Conservation (phyloP, 805 yeast genomes). For the Metschnikowia santaceciliae region DNA sequence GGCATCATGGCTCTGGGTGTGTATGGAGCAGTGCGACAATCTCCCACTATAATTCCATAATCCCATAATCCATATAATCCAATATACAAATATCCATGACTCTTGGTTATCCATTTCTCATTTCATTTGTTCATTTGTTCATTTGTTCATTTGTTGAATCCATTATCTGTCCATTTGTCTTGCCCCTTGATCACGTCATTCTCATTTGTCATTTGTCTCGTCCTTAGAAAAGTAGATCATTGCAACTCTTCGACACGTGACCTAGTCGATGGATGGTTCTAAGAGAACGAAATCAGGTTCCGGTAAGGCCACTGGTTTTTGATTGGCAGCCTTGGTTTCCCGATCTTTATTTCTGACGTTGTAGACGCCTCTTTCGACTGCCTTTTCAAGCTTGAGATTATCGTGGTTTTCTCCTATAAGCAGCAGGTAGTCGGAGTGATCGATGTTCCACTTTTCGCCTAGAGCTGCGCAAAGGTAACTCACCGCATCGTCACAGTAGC, state of each 20-base stretch:
- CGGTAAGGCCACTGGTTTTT: neutral
- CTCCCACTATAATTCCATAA: neutral
- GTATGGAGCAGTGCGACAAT: neutral
- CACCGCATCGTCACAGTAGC: slow-evolving; percentile 81
- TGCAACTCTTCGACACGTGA: too few species aligned
- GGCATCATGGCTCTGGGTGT: slow-evolving; percentile 1
- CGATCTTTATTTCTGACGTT: neutral
- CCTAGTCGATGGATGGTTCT: slow-evolving; percentile 11
- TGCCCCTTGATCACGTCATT: too few species aligned
- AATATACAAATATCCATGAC: too few species aligned
- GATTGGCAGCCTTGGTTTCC: neutral
- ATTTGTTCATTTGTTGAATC: neutral
- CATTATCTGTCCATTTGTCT: neutral
- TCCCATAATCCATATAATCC: too few species aligned
- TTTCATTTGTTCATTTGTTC: neutral
- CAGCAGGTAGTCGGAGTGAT: slow-evolving; percentile 24
- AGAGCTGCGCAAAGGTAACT: slow-evolving; percentile 45
- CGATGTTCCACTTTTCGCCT: slow-evolving; percentile 31
- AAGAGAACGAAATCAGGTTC: slow-evolving; percentile 16
- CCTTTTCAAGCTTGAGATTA: slow-evolving; percentile 6
- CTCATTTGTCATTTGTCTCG: too few species aligned
- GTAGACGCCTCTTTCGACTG: neutral
- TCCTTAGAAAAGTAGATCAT: too few species aligned
- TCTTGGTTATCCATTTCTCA: neutral
- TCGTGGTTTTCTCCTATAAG: slow-evolving; percentile 12